A percentile compares a stretch with the other conserved stretches of the same genome.
Evolutionary conservation across 2,329 filamentous ascomycete genomes (phyloP).

Genomic region (Juglanconis sp.): DNA sequence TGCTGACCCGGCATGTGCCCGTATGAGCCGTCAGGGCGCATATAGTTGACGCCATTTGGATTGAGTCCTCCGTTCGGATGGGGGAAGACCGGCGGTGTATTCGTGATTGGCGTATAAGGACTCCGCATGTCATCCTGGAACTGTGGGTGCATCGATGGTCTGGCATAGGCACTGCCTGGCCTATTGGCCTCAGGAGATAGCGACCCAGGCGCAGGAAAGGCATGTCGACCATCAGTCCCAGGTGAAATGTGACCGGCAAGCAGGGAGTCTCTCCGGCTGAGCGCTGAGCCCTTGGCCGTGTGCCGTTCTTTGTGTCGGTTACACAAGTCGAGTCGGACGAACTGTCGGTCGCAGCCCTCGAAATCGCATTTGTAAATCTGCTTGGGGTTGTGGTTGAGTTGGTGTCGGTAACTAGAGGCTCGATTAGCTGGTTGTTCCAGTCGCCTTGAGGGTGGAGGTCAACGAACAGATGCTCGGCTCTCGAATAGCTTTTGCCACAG

Average conservation of each 20-base stretch:
- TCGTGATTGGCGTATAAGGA: conserved; percentile 45
- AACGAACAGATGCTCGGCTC: conserved; percentile 87
- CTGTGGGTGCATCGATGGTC: conserved; percentile 42
- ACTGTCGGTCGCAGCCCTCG: conserved; percentile 82
- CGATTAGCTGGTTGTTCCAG: conserved; percentile 23
- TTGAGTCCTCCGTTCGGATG: conserved; percentile 31
- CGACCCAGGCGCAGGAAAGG: conserved; percentile 39
- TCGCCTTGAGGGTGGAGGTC: neutral
- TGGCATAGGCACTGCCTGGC: conserved; percentile 39
- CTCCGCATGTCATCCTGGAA: conserved; percentile 41
- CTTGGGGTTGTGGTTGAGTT: conserved; percentile 93
- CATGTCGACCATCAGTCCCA: conserved; percentile 37
- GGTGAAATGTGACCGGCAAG: conserved; percentile 47
- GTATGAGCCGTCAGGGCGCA: conserved; percentile 38
- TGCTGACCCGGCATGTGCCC: conserved; percentile 28
- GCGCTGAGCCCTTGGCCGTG: conserved; percentile 72
- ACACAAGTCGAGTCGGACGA: conserved; percentile 90
- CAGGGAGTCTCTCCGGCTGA: conserved; percentile 70
- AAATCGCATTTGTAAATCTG: conserved; percentile 94
- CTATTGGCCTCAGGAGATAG: conserved; percentile 47
- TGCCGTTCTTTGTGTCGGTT: conserved; percentile 80
- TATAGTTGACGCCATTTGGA: conserved; percentile 41
- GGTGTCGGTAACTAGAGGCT: conserved; percentile 69
- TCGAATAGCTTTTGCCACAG: conserved; percentile 93
- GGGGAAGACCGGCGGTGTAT: conserved; percentile 35